Base-by-base conservation (phyloP, 1,284 basidiomycete genomes). In the Meripilus lineatus region DNA sequence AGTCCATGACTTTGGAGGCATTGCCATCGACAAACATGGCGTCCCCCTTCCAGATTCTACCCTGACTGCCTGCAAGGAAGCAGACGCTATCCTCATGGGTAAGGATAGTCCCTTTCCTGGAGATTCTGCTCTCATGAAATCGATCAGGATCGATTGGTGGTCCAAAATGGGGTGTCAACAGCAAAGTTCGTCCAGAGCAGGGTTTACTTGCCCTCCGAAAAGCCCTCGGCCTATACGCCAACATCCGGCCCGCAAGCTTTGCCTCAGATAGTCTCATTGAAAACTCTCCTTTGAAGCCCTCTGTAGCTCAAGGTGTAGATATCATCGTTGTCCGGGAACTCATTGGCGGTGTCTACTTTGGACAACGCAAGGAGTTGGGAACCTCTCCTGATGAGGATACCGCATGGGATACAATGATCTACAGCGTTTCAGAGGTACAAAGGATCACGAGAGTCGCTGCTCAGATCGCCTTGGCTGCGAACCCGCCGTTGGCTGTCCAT, bases 251-350 rank as follows among this genome's bases (percentile, higher is more conserved):
- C 5, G 91, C 93, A 20, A 90, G 89, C 58, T 95, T 99, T 59
- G 92, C 92, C 1, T 95, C 93, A 17, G 87, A 96, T 42, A 86
- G 89, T 32, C 80, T 99, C 36, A 71, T 99, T 45, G 73, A 81
- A 44, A 79, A 90, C 70, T 93, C 92, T n/a, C 96, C 96, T n/a
- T 73, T 99, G 49, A 93, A 90, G 65, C 79, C 89, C 38, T 81
- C 88, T 49, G 74, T 95, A 42, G 94, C 89, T 6, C 77, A 78
- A 54, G 94, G 93, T 37, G 88, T 89, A 22, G 78, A 97, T 64
- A 86, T 98, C 64, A 93, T 98, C 63, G 90, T 97, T 55, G 77
- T 99, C 38, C 87, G 96, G 51, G 95, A 99, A 69, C 82, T 99
- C 53, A 93, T 93, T 61, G 91, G 92, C 35, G 90, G 90, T 43